Evolutionary conservation across 805 yeast species (phyloP), one percentile per base, ranked within the genome.

Genomic region (Schwanniomyces sp.): DNA sequence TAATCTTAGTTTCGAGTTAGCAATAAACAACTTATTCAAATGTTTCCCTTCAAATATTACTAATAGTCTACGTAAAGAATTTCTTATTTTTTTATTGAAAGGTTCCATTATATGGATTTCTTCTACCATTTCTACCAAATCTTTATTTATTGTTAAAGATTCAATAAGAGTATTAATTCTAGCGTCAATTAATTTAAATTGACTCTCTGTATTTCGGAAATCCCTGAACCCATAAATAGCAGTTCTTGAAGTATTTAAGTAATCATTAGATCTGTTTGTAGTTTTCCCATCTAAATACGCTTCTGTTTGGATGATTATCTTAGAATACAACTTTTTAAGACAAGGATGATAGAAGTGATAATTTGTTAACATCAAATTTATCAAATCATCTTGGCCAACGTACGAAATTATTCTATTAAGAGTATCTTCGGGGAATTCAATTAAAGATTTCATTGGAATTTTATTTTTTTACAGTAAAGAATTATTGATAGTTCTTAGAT

Each of bases 341-440:
- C 71, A 66, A 11, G 72, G 72, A 42, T 60, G 53, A 50, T 71
- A 71, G 46, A 68, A 66, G 27, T 54, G 52, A 51, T 49, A 71
- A 54, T 69, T 70, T 25, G 76, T 68, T 21, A 54, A 55, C 1
- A 74, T 62, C 14, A 72, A 58, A 39, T 62, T 66, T 25, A 66
- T 25, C 14, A 69, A 57, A 40, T 58, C 60, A 42, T 64, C 64
- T 47, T 69, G 73, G 6, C 69, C 68, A 12, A 68, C 56, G 40
- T 36, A 48, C 11, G 16, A 28, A 12, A 45, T 17, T 14, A 48
- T 44, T 12, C 38, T 36, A 16, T 16, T 32, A 32, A 32, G 18
- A 32, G 38, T 38, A 25, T 30, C 36, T 16, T 30, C 16, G 8
- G 47, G 45, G 5, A 48, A 21, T 27, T 46, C 45, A n/a, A 26